These are phyloP conservation scores for Chlorella sp. DNA, from an alignment of 139 green algal genomes.

Conservation along the genomic window DNA sequence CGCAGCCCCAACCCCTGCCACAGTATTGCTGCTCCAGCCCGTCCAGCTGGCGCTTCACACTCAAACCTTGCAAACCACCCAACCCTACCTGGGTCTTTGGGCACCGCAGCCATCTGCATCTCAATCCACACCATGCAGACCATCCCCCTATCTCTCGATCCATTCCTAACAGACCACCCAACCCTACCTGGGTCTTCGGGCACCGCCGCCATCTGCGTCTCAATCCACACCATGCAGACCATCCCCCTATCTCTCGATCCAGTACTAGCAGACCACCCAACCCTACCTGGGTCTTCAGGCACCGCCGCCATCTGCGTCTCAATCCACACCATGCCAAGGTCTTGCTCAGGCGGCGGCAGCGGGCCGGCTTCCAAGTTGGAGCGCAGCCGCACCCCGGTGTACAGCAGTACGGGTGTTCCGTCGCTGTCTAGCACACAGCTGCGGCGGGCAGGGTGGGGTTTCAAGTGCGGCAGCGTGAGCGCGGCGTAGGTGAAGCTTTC, in stretches of 20 bases:
- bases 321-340: slow-evolving; percentile 85
- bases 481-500: too few species aligned
- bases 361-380: slow-evolving; percentile 64
- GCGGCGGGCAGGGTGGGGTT: not conserved
- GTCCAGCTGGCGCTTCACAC: too few species aligned
- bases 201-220: slow-evolving; percentile 76
- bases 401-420: slow-evolving; percentile 73
- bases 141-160: too few species aligned
- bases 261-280: slow-evolving; percentile 37
- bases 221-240: slow-evolving; percentile 87
- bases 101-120: slow-evolving; percentile 70
- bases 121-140: slow-evolving; percentile 89
- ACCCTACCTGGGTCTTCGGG: slow-evolving; percentile 45
- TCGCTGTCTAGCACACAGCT: slow-evolving; percentile 66
- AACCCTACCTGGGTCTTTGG: slow-evolving; percentile 41
- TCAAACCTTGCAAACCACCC: too few species aligned
- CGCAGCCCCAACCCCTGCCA: too few species aligned
- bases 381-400: slow-evolving; percentile 70
- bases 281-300: slow-evolving; percentile 47
- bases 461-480: too few species aligned
- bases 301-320: slow-evolving; percentile 79
- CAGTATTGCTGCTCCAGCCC: too few species aligned
- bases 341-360: slow-evolving; percentile 56
- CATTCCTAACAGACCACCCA: not conserved
- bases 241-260: too few species aligned